Conservation (phyloP, 2,329 filamentous ascomycete species). For the Pseudogymnoascus sp. region DNA sequence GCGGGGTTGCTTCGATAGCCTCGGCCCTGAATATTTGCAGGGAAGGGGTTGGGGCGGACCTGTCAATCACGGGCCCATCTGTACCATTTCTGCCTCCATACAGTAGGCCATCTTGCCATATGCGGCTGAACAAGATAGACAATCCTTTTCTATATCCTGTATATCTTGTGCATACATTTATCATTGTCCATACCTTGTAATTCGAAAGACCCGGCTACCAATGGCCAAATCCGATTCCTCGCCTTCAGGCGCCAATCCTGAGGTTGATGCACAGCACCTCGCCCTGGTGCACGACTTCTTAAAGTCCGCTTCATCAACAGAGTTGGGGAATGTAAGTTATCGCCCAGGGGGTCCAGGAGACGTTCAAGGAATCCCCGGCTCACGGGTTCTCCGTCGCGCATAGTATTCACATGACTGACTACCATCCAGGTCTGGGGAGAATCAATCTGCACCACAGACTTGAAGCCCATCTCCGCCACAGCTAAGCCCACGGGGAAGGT, state of each 20-base stretch:
- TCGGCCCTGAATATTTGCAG: background rate
- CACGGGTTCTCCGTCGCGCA: constrained; percentile 9
- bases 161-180: background rate
- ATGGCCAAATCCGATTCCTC: background rate
- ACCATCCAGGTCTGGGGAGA: constrained; percentile 23
- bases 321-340: background rate
- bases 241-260: background rate
- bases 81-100: background rate
- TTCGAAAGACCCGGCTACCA: background rate
- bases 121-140: constrained; percentile 5
- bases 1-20: background rate
- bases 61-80: background rate
- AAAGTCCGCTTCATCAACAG: background rate
- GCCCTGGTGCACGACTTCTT: background rate
- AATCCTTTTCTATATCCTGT: background rate
- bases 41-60: background rate
- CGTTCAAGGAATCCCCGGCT: background rate
- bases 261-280: background rate
- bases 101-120: background rate
- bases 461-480: constrained; percentile 21
- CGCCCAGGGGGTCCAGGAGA: too few relatives aligned
- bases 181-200: background rate
- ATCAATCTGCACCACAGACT: constrained; percentile 15
- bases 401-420: background rate
- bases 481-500: constrained; percentile 17